These are phyloP conservation scores for Phaeosphaeriaceae sp. DNA, from an alignment of 2,329 filamentous ascomycete genomes.

Conservation along the genomic window DNA sequence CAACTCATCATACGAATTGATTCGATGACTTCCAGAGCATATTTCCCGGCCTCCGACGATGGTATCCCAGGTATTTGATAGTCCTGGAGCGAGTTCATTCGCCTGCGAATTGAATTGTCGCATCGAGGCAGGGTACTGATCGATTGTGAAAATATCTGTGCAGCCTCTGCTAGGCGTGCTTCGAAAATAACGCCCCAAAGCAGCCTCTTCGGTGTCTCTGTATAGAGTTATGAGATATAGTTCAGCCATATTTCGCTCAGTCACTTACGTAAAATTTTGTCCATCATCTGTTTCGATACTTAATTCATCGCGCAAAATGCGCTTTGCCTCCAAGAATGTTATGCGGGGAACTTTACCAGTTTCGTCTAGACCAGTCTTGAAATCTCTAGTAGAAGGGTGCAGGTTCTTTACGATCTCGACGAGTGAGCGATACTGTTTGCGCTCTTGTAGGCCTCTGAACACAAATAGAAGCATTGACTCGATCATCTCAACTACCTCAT, in stretches of 20 bases:
- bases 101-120: constrained; percentile 1
- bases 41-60: background rate
- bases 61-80: constrained; percentile 1
- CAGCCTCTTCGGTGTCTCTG: background rate
- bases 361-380: constrained; percentile 1
- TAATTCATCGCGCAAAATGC: background rate
- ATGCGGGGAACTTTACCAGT: background rate
- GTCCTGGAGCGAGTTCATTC: background rate
- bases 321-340: background rate
- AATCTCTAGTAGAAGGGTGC: background rate
- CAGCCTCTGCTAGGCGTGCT: background rate
- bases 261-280: background rate
- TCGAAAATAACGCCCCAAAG: background rate
- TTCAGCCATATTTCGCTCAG: too few species aligned
- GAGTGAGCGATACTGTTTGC: background rate
- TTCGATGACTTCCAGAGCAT: background rate
- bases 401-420: background rate
- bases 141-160: constrained; percentile 1
- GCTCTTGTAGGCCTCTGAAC: background rate
- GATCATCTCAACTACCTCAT: background rate
- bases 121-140: constrained; percentile 1
- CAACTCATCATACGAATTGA: background rate
- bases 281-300: background rate
- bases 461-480: background rate
- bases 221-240: too few species aligned